These are phyloP conservation scores for Cicer pinnatifidum DNA, from an alignment of 306 rosid species.

Conservation along the genomic window DNA sequence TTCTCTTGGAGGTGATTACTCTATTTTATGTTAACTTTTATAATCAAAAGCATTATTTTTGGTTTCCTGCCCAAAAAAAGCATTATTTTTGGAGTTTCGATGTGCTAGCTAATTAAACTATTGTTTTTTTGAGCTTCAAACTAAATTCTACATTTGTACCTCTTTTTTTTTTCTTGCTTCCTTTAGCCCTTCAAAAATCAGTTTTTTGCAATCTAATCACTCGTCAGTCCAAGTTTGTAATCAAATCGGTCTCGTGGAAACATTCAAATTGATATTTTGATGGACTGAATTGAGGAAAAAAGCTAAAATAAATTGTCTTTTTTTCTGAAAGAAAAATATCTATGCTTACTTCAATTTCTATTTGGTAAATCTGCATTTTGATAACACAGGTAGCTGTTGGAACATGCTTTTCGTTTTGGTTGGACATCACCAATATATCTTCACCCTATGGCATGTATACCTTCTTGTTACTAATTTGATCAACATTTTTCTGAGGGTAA, in stretches of 20 bases:
- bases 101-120: slow-evolving; percentile 10
- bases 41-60: slow-evolving; percentile 1
- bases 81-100: slow-evolving; percentile 36
- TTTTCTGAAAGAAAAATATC: neutral
- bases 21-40: slow-evolving; percentile 6
- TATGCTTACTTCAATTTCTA: slow-evolving; percentile 20
- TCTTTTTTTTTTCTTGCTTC: neutral
- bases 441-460: slow-evolving; percentile 99
- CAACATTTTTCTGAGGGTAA: slow-evolving; percentile 86
- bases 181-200: slow-evolving; percentile 6
- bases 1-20: slow-evolving; percentile 68
- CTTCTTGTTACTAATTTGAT: slow-evolving; percentile 82
- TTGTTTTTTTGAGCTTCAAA: neutral
- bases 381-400: slow-evolving; percentile 81
- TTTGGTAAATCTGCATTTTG: slow-evolving; percentile 40
- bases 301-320: neutral
- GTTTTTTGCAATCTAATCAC: slow-evolving; percentile 28
- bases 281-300: slow-evolving; percentile 27
- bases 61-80: neutral
- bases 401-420: slow-evolving; percentile 83
- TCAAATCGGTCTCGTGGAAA: slow-evolving; percentile 19
- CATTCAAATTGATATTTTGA: slow-evolving; percentile 20
- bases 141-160: neutral
- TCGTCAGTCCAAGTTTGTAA: slow-evolving; percentile 14
- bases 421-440: slow-evolving; percentile 68